These are phyloP conservation scores for Candida pseudocylindracea DNA, from an alignment of 1,139 yeast genomes.

Conservation along the genomic window DNA sequence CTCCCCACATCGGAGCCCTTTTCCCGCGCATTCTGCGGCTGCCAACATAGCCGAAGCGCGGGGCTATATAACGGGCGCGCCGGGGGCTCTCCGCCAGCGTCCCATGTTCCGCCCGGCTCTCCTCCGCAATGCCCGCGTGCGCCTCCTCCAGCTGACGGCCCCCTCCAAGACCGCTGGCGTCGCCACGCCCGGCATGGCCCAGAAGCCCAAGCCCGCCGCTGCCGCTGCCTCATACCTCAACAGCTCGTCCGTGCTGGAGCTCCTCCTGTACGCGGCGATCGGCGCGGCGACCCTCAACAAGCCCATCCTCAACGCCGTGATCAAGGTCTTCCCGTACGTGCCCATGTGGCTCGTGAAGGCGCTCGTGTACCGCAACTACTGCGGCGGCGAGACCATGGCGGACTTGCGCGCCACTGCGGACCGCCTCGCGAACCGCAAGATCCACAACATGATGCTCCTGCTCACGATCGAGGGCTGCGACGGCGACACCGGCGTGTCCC, in stretches of 20 bases:
- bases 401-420: conserved; percentile 56
- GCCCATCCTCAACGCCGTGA: conserved; percentile 33
- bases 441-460: conserved; percentile 84
- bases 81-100: no score
- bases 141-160: no score
- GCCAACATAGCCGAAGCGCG: no score
- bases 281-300: conserved; percentile 48
- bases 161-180: conserved; percentile 2
- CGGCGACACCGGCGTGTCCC: conserved; percentile 41
- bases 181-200: conserved; percentile 2
- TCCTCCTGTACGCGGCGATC: conserved; percentile 40
- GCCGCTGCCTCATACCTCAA: conserved; percentile 7
- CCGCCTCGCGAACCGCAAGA: conserved; percentile 46
- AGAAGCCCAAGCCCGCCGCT: conserved; percentile 1
- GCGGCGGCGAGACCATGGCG: conserved; percentile 68
- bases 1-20: no score
- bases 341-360: conserved; percentile 53
- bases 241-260: conserved; percentile 15
- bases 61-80: no score
- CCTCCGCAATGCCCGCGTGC: no score
- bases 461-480: conserved; percentile 88
- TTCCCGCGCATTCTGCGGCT: no score
- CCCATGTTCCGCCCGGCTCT: no score
- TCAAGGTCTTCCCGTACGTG: conserved; percentile 48
- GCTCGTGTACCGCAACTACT: conserved; percentile 63